Evolutionary conservation across 805 yeast genomes (phyloP), one percentile per base, ranked within the genome.

Genomic region (Candida endomychidarum): DNA sequence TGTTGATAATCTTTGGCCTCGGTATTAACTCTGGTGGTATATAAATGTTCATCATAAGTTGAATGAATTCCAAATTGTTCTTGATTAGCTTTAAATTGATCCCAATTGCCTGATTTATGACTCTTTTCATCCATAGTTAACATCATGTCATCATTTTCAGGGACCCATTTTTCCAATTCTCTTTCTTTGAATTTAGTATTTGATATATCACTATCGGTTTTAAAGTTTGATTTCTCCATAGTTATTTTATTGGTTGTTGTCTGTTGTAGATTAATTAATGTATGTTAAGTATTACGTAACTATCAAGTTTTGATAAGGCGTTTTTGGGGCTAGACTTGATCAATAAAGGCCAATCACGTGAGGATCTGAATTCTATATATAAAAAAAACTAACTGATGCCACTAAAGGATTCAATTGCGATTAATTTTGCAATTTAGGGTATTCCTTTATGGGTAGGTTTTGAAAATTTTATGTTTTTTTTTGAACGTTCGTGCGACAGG

Each of bases 81-180:
- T 58, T 86, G 84, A 61, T 93, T 93, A n/a, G 80, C 91, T 39
- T 86, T 84, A 63, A 93, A 93, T 67, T 93, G 99, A 64, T 93
- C 96, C 98, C 98, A 93, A 8, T 58, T 55, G 7, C 52, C 51
- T 8, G 45, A 29, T 11, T 32, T 4, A n/a, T 32, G 35, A 5
- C 20, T 20, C 22, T 42, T 37, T 16, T 55, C 58, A 25, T 71
- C 76, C 19, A 77, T 58, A 0, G 60, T 32, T 28, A 64, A 43
- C 15, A 16, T 34, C 21, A 23, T 7, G 14, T 32, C 37, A 21
- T 58, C 54, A n/a, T n/a, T n/a, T 38, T 84, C 95, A 4, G 96
- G 95, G 15, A 77, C 77, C 99, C 99, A 91, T 52, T 71, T 75
- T 62, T 85, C 80, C 40, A 93, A 75, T 53, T 83, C 89, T 44